Percentiles rank a stretch among this genome's conserved stretches.
Conservation (phyloP, 148 eudicot genomes). For the Mesembryanthemum crystallinum region DNA sequence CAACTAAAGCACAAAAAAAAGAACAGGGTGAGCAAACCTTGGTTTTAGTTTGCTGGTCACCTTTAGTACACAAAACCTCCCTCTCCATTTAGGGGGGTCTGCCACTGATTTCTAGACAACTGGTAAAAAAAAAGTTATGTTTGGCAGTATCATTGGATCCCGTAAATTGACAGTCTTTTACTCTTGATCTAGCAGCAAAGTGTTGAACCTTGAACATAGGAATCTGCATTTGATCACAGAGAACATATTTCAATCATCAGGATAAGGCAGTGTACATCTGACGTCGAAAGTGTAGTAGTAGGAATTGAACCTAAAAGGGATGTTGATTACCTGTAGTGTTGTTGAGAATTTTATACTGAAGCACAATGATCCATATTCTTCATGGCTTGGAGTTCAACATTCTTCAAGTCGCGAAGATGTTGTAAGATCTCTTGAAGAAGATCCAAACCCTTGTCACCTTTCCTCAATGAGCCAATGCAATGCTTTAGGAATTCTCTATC, state of each 20-base stretch:
- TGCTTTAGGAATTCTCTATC: conserved; percentile 83
- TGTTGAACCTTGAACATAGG: conserved; percentile 3
- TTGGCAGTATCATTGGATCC: conserved; percentile 10
- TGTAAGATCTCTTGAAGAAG: conserved; percentile 84
- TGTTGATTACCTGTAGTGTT: conserved; percentile 17
- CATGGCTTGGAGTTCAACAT: conserved; percentile 51
- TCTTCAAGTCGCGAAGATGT: conserved; percentile 72
- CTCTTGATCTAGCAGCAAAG: not conserved
- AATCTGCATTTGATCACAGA: conserved; percentile 19
- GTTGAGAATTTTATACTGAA: conserved; percentile 19
- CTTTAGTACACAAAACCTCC: conserved; percentile 18
- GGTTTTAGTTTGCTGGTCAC: conserved; percentile 22
- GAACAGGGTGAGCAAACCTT: conserved; percentile 21
- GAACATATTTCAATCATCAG: not conserved
- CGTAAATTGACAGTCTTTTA: conserved; percentile 16
- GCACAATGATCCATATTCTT: conserved; percentile 34
- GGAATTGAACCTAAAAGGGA: not conserved
- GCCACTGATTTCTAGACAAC: conserved; percentile 23
- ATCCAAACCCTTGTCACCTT: conserved; percentile 83
- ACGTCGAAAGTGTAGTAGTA: not conserved
- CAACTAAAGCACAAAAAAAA: conserved; percentile 10
- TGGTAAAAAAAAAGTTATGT: conserved; percentile 16
- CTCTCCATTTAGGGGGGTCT: conserved; percentile 24
- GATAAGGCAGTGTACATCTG: not conserved
- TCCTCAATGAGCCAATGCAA: conserved; percentile 72